Percentiles rank a stretch among this genome's conserved stretches.
Conservation (phyloP, 441 rosid species). For the Adansonia gregorii region DNA sequence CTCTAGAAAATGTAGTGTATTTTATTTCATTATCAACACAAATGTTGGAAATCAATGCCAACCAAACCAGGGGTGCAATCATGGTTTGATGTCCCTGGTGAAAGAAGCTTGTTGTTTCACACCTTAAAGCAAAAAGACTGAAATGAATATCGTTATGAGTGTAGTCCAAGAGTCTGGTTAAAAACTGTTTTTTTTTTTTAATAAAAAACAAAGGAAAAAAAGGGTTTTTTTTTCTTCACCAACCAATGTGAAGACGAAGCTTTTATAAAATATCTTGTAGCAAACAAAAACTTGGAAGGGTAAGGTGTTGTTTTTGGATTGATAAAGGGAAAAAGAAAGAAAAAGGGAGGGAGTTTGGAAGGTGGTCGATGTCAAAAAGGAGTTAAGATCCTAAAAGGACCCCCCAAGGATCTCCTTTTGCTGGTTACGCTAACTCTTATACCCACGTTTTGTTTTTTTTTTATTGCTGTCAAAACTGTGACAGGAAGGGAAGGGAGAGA, state of each 20-base stretch:
- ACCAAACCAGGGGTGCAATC: slow-evolving; percentile 42
- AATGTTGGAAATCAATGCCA: slow-evolving; percentile 38
- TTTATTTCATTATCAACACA: slow-evolving; percentile 21
- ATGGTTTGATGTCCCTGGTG: slow-evolving; percentile 44
- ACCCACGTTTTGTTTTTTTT: not conserved
- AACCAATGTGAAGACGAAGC: slow-evolving; percentile 18
- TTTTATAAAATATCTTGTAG: not conserved
- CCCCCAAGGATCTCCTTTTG: slow-evolving; percentile 54
- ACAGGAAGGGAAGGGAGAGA: not conserved
- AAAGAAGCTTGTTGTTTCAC: slow-evolving; percentile 57
- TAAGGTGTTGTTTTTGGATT: slow-evolving; percentile 30
- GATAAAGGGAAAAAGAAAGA: not conserved
- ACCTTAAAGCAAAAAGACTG: slow-evolving; percentile 36
- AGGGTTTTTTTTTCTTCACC: slow-evolving; percentile 23
- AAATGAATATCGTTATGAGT: slow-evolving; percentile 34
- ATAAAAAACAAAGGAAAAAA: not conserved
- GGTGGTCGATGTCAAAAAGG: slow-evolving; percentile 44
- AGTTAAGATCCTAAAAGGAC: slow-evolving; percentile 41
- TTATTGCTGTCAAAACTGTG: not conserved
- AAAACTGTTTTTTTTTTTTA: not conserved
- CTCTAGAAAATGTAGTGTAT: slow-evolving; percentile 30
- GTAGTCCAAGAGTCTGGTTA: slow-evolving; percentile 42
- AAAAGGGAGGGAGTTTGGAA: slow-evolving; percentile 37
- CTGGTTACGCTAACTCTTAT: slow-evolving; percentile 55
- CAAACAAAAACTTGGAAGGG: slow-evolving; percentile 10